Evolutionary conservation across 495 filamentous ascomycete species (phyloP), one percentile per base, ranked within the genome.

Genomic region (Choiromyces venosus): DNA sequence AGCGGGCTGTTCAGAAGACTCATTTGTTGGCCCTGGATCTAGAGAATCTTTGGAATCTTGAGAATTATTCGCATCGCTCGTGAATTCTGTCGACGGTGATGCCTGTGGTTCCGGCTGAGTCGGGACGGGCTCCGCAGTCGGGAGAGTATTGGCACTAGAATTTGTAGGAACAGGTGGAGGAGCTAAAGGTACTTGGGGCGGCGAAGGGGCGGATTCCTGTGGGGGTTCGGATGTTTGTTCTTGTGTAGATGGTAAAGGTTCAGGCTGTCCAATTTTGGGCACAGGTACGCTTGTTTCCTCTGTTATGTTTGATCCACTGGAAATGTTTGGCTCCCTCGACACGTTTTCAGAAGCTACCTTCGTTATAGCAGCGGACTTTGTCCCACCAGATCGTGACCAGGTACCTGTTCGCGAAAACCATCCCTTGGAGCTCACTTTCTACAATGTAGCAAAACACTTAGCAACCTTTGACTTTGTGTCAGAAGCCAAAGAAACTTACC

Each of bases 401-500:
- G 77, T 79, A 65, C 77, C 66, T 4, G 76, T 78, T 12, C 75
- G 76, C 39, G 72, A 71, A 71, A 78, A 78, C 76, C 75, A 78
- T 33, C 25, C 67, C 76, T 75, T 25, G 74, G 76, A 74, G 71
- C 40, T 18, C 64, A 56, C 56, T 68, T 79, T 76, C 76, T 72
- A 70, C 14, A 38, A 29, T 65, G 73, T 66, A 78, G 44, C 65
- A 69, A 77, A 68, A 37, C 56, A 46, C 33, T 71, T 67, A 35
- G 37, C 38, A 33, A 29, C 14, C 18, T 39, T 40, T 42, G 68
- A n/a, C 35, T 66, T 37, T 61, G 76, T 69, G 44, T 65, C 35
- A 65, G 46, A 35, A 77, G 66, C 61, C n/a, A 75, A 64, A 33
- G 36, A 71, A 10, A 40, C 46, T 74, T 40, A 77, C 78, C 68